Conservation (phyloP, 768 basidiomycete species). For the Termitomyces sp. region DNA sequence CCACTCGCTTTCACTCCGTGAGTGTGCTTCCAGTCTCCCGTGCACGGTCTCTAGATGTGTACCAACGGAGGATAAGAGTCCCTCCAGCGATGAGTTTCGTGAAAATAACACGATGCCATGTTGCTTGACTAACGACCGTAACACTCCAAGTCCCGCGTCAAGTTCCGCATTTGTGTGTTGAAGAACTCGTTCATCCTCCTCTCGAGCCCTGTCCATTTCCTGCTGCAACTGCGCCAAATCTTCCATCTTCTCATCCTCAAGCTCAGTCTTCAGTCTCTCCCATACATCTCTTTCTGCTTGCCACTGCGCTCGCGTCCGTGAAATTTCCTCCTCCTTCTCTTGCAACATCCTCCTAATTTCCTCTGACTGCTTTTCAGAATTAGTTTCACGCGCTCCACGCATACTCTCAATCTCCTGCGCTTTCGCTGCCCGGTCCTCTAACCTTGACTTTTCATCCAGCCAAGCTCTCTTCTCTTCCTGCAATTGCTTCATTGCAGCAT, state of each 20-base stretch:
- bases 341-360: slow-evolving; percentile 32
- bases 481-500: slow-evolving; percentile 40
- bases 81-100: slow-evolving; percentile 43
- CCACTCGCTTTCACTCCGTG: slow-evolving; percentile 41
- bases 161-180: slow-evolving; percentile 41
- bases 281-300: slow-evolving; percentile 42
- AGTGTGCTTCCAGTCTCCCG: slow-evolving; percentile 34
- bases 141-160: slow-evolving; percentile 38
- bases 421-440: slow-evolving; percentile 32
- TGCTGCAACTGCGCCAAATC: slow-evolving; percentile 39
- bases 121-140: slow-evolving; percentile 48
- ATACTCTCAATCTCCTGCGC: slow-evolving; percentile 34
- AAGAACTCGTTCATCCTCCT: slow-evolving; percentile 30
- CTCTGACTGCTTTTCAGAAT: slow-evolving; percentile 31
- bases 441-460: slow-evolving; percentile 39
- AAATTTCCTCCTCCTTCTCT: slow-evolving; percentile 33
- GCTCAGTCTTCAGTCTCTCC: slow-evolving; percentile 40
- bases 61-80: slow-evolving; percentile 41
- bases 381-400: slow-evolving; percentile 33
- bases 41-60: slow-evolving; percentile 48
- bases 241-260: slow-evolving; percentile 46
- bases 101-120: slow-evolving; percentile 53
- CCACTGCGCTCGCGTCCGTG: slow-evolving; percentile 30
- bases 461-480: slow-evolving; percentile 44
- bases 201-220: slow-evolving; percentile 41